Conservation (phyloP, 2,329 filamentous ascomycete genomes). For the Phaeoacremonium minimum region DNA sequence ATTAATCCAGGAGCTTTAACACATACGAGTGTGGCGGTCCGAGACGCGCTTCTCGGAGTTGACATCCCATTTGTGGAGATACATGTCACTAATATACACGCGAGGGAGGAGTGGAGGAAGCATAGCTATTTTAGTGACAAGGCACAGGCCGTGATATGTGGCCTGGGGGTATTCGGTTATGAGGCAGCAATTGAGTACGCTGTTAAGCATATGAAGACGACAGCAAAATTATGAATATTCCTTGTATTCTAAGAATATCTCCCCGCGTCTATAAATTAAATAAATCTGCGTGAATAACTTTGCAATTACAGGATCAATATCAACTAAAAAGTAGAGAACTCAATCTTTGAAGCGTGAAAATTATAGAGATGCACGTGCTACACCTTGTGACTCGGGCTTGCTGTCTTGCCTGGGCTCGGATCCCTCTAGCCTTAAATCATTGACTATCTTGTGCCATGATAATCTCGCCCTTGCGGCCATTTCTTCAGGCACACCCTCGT, state of each 20-base stretch:
- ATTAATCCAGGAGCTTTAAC: slow-evolving; percentile 76
- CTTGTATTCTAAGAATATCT: slow-evolving; percentile 1
- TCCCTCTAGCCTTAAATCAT: slow-evolving; percentile 26
- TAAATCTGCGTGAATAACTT: too few species aligned
- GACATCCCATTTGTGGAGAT: slow-evolving; percentile 72
- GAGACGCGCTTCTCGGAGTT: slow-evolving; percentile 69
- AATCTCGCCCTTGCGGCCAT: slow-evolving; percentile 39
- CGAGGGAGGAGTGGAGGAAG: slow-evolving; percentile 62
- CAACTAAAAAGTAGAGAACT: too few species aligned
- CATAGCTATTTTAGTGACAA: slow-evolving; percentile 74
- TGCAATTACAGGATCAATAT: too few species aligned
- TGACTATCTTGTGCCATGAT: slow-evolving; percentile 43
- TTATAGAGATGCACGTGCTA: too few species aligned
- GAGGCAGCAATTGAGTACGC: slow-evolving; percentile 54
- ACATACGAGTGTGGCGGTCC: slow-evolving; percentile 70
- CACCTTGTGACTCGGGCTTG: too few species aligned
- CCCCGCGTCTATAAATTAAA: too few species aligned
- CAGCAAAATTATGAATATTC: slow-evolving; percentile 22
- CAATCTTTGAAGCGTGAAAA: too few species aligned
- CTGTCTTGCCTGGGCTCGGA: too few species aligned
- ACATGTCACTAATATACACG: slow-evolving; percentile 74
- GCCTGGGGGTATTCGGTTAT: slow-evolving; percentile 61
- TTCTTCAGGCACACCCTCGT: slow-evolving; percentile 45
- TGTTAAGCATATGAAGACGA: slow-evolving; percentile 40
- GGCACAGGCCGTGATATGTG: slow-evolving; percentile 68